Evolutionary conservation across 768 basidiomycete genomes (phyloP), one percentile per base, ranked within the genome.

Genomic region (Hortiboletus flavorubellus): DNA sequence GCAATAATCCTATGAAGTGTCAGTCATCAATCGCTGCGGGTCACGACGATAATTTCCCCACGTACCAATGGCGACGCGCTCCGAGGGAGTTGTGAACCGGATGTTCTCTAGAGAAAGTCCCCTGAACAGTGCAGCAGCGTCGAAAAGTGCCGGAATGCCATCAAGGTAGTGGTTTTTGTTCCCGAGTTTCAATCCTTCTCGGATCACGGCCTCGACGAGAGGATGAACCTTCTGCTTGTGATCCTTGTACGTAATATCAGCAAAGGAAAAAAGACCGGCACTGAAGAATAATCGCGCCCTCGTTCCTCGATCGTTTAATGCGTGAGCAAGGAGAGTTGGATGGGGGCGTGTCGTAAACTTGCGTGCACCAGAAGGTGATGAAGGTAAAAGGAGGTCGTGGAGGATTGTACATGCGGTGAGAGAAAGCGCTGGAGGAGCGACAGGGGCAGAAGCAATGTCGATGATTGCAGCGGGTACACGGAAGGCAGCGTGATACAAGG

Each of bases 161-260:
- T 88, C 89, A 16, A 89, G 71, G 59, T 83, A 91, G 64, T 90
- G 85, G 58, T 87, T 83, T 62, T 89, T 87, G 18, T 79, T 77
- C 10, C 91, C 91, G 29, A 93, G 77, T 68, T 95, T 98, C 54
- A 97, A 71, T 7, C 90, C 89, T 45, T 96, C 91, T 46, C 89
- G 80, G 34, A 98, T 79, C 30, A 86, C 85, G 31, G 82, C 82
- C 51, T 89, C 85, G 6, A 86, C 78, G 1, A 83, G 81, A 8
- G 79, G 75, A 10, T 80, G 73, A 0, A 67, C 64, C 61, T 82
- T 90, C 44, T 83, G 81, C 69, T 91, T 93, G 55, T 77, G 75
- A 58, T 88, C 85, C 15, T 58, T 64, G 63, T 85, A 89, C 4
- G 78, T 81, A 15, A 87, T 67, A 5, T 73, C 76, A 23, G 76